Percentiles rank a stretch among this genome's conserved stretches.
phyloP scores from a whole-genome alignment of 2,329 filamentous ascomycete species.

The Talaromyces pinophilus region DNA sequence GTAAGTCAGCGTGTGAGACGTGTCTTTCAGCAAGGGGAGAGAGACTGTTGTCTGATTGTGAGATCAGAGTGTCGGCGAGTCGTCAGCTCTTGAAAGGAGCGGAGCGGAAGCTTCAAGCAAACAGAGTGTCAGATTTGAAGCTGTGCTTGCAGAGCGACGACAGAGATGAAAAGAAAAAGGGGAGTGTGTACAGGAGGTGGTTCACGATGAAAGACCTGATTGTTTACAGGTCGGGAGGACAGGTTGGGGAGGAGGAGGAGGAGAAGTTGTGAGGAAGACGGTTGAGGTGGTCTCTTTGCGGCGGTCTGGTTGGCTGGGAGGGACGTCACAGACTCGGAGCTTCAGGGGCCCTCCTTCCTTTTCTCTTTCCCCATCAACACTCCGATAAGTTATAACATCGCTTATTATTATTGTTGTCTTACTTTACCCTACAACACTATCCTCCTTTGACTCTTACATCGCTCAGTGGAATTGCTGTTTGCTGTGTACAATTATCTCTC shows the following conservation, averaged over 20 bases:
- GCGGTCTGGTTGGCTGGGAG: slow-evolving; percentile 15
- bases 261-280: slow-evolving; percentile 5
- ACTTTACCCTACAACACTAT: neutral
- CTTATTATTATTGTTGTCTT: neutral
- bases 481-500: neutral
- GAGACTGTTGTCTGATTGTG: neutral
- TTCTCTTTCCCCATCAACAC: neutral
- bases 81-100: neutral
- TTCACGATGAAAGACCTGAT: neutral
- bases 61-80: slow-evolving; percentile 1
- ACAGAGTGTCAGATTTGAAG: neutral
- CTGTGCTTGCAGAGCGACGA: neutral
- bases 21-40: neutral
- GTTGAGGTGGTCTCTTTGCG: slow-evolving; percentile 18
- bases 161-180: neutral
- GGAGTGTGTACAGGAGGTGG: neutral
- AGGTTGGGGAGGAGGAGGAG: neutral
- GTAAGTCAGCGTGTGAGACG: neutral
- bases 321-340: slow-evolving; percentile 9
- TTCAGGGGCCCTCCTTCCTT: slow-evolving; percentile 4
- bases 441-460: neutral
- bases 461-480: neutral
- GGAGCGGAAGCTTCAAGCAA: neutral
- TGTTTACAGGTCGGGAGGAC: neutral
- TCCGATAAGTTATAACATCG: neutral